These are phyloP conservation scores for Tetracladium maxilliforme DNA, from an alignment of 2,329 filamentous ascomycete species.

Conservation along the genomic window DNA sequence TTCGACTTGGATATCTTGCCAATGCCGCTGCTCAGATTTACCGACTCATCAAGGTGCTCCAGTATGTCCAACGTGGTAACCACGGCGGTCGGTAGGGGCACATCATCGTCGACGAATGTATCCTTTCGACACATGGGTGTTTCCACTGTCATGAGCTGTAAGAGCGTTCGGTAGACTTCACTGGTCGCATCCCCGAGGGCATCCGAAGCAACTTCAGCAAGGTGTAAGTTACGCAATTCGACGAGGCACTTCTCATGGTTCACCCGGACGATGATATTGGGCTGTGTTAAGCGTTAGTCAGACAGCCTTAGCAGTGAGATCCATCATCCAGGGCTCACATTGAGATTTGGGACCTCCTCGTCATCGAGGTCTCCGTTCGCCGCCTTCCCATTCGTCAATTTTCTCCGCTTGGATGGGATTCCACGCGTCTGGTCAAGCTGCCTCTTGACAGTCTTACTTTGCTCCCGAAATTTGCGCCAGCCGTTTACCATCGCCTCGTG, in stretches of 20 bases:
- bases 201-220: slow-evolving; percentile 59
- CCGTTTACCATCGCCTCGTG: no score
- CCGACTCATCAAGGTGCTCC: slow-evolving; percentile 31
- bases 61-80: slow-evolving; percentile 39
- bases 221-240: slow-evolving; percentile 63
- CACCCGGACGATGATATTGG: slow-evolving; percentile 58
- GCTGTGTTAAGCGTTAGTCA: slow-evolving; percentile 28
- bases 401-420: slow-evolving; percentile 38
- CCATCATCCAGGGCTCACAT: slow-evolving; percentile 27
- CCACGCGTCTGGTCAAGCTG: background rate
- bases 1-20: slow-evolving; percentile 40
- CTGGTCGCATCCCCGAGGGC: slow-evolving; percentile 60
- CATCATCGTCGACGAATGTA: slow-evolving; percentile 28
- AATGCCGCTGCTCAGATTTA: slow-evolving; percentile 41
- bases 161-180: slow-evolving; percentile 60
- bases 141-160: slow-evolving; percentile 56
- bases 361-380: slow-evolving; percentile 21
- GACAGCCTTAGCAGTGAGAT: slow-evolving; percentile 10
- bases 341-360: slow-evolving; percentile 27
- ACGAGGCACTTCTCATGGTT: slow-evolving; percentile 80
- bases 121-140: slow-evolving; percentile 52
- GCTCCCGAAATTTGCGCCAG: slow-evolving; percentile 20
- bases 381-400: slow-evolving; percentile 31
- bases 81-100: slow-evolving; percentile 19
- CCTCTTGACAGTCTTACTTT: slow-evolving; percentile 11